These are phyloP conservation scores for Luffa acutangula DNA, from an alignment of 306 rosid species.

Conservation along the genomic window DNA sequence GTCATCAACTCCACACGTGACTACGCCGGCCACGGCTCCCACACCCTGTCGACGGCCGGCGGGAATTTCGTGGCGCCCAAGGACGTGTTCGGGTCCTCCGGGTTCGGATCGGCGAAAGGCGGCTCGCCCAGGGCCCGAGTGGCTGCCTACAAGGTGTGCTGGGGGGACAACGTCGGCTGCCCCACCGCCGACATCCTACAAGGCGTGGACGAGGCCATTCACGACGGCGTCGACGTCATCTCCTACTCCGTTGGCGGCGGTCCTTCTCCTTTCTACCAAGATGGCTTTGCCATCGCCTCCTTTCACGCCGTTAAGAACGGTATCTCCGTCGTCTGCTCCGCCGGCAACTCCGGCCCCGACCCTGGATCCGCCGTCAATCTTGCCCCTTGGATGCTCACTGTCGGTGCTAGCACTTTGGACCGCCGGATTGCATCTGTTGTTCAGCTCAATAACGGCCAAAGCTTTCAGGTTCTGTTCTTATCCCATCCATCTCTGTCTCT, in stretches of 20 bases:
- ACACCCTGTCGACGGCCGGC: slow-evolving; percentile 63
- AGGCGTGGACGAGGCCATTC: slow-evolving; percentile 55
- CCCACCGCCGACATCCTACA: slow-evolving; percentile 46
- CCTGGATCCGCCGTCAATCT: slow-evolving; percentile 29
- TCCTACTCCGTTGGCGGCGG: slow-evolving; percentile 45
- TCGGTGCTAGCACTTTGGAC: slow-evolving; percentile 64
- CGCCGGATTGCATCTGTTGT: slow-evolving; percentile 28
- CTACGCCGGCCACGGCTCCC: slow-evolving; percentile 58
- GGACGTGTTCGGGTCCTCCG: slow-evolving; percentile 30
- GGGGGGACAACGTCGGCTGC: slow-evolving; percentile 27
- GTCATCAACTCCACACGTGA: slow-evolving; percentile 21
- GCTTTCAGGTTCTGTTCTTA: slow-evolving; percentile 26
- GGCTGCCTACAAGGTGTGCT: slow-evolving; percentile 60
- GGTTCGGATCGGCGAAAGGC: slow-evolving; percentile 64
- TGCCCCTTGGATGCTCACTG: slow-evolving; percentile 67
- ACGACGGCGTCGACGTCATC: slow-evolving; percentile 65
- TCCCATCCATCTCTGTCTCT: no score
- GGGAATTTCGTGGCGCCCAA: slow-evolving; percentile 47
- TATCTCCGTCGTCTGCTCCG: slow-evolving; percentile 33
- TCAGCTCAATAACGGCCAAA: slow-evolving; percentile 31
- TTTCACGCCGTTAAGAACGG: slow-evolving; percentile 51
- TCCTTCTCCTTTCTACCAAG: slow-evolving; percentile 14
- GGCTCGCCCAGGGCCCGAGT: slow-evolving; percentile 70
- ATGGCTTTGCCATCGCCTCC: slow-evolving; percentile 38
- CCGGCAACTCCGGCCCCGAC: slow-evolving; percentile 51